A percentile compares a stretch with the other conserved stretches of the same genome.
These are phyloP conservation scores for Dryadomyces quercivorus DNA, from an alignment of 2,329 filamentous ascomycete species.

Conservation along the genomic window DNA sequence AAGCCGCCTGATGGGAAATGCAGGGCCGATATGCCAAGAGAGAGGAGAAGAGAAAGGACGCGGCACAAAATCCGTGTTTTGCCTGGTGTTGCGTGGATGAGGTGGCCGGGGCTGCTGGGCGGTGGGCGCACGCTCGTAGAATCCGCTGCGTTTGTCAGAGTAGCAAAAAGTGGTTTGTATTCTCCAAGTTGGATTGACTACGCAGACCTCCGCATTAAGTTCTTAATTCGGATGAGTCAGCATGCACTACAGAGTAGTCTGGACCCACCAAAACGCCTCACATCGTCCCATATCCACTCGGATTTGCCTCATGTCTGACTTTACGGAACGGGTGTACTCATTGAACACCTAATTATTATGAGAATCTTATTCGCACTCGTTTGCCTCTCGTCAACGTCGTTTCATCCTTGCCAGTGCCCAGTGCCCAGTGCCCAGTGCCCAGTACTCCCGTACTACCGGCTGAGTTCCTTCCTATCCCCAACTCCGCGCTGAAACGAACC, in stretches of 20 bases:
- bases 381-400: neutral
- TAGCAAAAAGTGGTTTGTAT: conserved; percentile 9
- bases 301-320: too few relatives aligned
- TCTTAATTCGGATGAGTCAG: neutral
- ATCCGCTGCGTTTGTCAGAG: neutral
- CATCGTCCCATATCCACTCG: too few relatives aligned
- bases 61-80: neutral
- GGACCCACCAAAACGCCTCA: too few relatives aligned
- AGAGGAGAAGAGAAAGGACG: neutral
- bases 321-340: too few relatives aligned
- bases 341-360: too few relatives aligned
- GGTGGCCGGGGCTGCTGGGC: neutral
- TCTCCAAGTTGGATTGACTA: conserved; percentile 7
- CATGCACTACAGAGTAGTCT: neutral
- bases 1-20: neutral
- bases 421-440: neutral
- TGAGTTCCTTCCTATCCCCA: conserved; percentile 22
- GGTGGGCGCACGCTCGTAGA: neutral
- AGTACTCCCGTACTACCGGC: neutral
- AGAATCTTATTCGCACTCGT: too few relatives aligned
- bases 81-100: neutral
- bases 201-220: conserved; percentile 7
- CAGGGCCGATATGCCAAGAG: neutral
- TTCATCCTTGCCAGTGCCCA: neutral
- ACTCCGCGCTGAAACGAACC: conserved; percentile 36